phyloP scores from a whole-genome alignment of 2,329 filamentous ascomycete species.

The Penicillium crustosum region DNA sequence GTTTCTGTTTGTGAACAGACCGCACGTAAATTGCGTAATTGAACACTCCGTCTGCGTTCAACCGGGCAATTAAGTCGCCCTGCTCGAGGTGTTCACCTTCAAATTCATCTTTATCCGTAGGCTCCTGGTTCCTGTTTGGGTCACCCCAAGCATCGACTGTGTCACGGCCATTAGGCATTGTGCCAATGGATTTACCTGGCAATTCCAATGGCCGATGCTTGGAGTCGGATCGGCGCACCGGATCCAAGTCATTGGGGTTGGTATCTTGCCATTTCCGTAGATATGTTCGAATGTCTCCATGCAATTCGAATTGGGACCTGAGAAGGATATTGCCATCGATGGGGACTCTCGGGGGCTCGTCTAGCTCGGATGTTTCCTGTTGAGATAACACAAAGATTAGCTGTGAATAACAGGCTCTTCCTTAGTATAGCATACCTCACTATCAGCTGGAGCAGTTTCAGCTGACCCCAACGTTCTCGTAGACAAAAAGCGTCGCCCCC shows the following conservation, averaged over 20 bases:
- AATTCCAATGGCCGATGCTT: slow-evolving; percentile 11
- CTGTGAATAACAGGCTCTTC: background rate
- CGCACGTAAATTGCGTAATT: slow-evolving; percentile 43
- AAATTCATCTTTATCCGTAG: slow-evolving; percentile 31
- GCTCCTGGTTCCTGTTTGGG: slow-evolving; percentile 26
- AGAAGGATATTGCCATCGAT: slow-evolving; percentile 28
- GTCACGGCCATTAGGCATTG: slow-evolving; percentile 38
- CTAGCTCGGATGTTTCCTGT: background rate
- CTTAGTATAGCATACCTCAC: slow-evolving; percentile 2
- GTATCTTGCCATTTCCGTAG: slow-evolving; percentile 42
- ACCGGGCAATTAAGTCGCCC: slow-evolving; percentile 43
- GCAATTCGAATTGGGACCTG: slow-evolving; percentile 37
- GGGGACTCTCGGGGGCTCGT: background rate
- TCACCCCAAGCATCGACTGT: slow-evolving; percentile 30
- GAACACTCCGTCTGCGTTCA: slow-evolving; percentile 29
- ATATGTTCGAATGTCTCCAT: slow-evolving; percentile 44
- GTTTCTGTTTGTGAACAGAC: slow-evolving; percentile 42
- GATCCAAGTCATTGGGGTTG: slow-evolving; percentile 33
- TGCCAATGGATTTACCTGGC: slow-evolving; percentile 27
- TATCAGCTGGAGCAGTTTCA: background rate
- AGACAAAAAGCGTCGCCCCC: slow-evolving; percentile 11
- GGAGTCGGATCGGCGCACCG: slow-evolving; percentile 26
- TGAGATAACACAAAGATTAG: background rate
- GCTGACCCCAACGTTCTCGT: slow-evolving; percentile 13
- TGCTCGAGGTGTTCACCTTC: slow-evolving; percentile 41